phyloP scores from a whole-genome alignment of 768 basidiomycete genomes.

The Pleurotus ostreatus region DNA sequence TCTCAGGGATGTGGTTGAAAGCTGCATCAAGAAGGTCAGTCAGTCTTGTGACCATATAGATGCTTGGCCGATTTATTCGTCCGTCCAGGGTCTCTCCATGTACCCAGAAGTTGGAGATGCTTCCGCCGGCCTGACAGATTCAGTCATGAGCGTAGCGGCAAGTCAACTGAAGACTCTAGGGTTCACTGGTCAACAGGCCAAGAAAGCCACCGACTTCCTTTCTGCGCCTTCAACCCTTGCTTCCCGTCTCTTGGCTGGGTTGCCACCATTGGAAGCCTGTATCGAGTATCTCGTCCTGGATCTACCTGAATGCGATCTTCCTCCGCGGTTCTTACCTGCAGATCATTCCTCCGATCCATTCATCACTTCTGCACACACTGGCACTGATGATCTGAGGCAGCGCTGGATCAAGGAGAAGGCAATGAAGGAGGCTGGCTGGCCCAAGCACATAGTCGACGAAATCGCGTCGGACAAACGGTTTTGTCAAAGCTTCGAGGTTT shows the following conservation, averaged over 20 bases:
- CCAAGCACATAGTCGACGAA: conserved; percentile 61
- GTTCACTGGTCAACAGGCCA: conserved; percentile 55
- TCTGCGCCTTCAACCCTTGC: conserved; percentile 54
- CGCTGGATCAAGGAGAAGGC: conserved; percentile 82
- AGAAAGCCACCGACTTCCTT: conserved; percentile 52
- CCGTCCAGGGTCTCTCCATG: conserved; percentile 43
- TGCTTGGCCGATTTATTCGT: conserved; percentile 9
- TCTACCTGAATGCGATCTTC: conserved; percentile 85
- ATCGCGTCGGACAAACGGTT: conserved; percentile 35
- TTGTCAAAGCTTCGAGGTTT: conserved; percentile 45
- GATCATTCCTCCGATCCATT: conserved; percentile 69
- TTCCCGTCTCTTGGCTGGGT: conserved; percentile 52
- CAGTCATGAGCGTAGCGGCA: conserved; percentile 38
- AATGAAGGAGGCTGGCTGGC: conserved; percentile 82
- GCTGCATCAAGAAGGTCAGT: conserved; percentile 68
- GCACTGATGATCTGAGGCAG: conserved; percentile 57
- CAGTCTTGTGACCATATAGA: neutral
- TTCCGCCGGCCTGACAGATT: conserved; percentile 33
- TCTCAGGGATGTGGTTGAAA: conserved; percentile 79
- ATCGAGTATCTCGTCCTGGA: conserved; percentile 84
- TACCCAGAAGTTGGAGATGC: conserved; percentile 44
- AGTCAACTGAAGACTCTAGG: conserved; percentile 61
- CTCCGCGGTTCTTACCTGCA: conserved; percentile 60
- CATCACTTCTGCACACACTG: conserved; percentile 60
- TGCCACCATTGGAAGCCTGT: conserved; percentile 69